Conservation (phyloP, 2,329 filamentous ascomycete genomes). For the Thelonectria olida region DNA sequence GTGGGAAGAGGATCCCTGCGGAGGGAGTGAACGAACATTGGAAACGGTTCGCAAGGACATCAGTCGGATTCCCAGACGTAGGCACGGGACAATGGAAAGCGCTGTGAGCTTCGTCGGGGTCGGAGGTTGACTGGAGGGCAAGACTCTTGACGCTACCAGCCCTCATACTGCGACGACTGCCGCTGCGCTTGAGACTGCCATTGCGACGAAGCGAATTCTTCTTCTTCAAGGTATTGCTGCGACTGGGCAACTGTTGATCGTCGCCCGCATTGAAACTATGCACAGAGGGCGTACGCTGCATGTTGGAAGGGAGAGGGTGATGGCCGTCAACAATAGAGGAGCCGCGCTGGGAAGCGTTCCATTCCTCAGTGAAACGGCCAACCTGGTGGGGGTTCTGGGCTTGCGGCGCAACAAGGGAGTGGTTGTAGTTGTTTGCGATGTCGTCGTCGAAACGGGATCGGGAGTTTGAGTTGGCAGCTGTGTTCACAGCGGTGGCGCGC, state of each 20-base stretch:
- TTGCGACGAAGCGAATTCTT: slow-evolving; percentile 80
- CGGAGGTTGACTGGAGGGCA: slow-evolving; percentile 72
- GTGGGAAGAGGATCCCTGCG: no score
- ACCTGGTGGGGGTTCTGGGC: slow-evolving; percentile 37
- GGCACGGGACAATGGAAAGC: slow-evolving; percentile 92
- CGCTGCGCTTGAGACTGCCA: slow-evolving; percentile 79
- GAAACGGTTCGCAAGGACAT: slow-evolving; percentile 86
- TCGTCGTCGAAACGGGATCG: slow-evolving; percentile 33
- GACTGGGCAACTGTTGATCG: slow-evolving; percentile 52
- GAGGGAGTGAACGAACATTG: slow-evolving; percentile 69
- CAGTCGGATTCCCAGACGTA: slow-evolving; percentile 86
- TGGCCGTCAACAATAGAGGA: slow-evolving; percentile 68
- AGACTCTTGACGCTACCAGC: slow-evolving; percentile 89
- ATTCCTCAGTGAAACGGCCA: slow-evolving; percentile 74
- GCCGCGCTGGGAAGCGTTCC: slow-evolving; percentile 74
- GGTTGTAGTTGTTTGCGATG: slow-evolving; percentile 20
- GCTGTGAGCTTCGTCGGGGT: slow-evolving; percentile 78
- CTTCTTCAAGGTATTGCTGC: slow-evolving; percentile 85
- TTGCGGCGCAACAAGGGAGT: slow-evolving; percentile 30
- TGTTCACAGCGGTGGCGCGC: slow-evolving; percentile 27
- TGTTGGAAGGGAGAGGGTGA: slow-evolving; percentile 44
- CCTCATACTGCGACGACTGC: slow-evolving; percentile 82
- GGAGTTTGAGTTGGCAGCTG: slow-evolving; percentile 27
- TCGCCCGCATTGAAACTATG: slow-evolving; percentile 62
- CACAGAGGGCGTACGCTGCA: slow-evolving; percentile 71